Evolutionary conservation across 2,329 filamentous ascomycete species (phyloP).

Genomic region (Pestalotiopsis sp.): DNA sequence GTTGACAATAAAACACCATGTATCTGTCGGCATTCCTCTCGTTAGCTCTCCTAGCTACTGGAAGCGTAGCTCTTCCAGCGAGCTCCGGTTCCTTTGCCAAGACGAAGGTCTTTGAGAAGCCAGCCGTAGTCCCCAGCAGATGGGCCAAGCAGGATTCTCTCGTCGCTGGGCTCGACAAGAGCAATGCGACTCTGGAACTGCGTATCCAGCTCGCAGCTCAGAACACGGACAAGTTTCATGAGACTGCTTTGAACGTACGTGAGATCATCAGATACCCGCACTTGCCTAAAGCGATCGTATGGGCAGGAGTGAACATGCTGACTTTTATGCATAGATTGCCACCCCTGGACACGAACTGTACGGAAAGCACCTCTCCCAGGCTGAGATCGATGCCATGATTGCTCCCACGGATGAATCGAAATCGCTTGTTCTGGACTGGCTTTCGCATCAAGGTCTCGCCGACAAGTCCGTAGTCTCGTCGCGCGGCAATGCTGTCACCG

Average conservation of each 20-base stretch:
- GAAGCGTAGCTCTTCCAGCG: slow-evolving; percentile 1
- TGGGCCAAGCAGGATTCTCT: slow-evolving; percentile 3
- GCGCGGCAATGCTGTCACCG: slow-evolving; percentile 4
- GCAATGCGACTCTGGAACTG: neutral
- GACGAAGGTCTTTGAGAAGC: slow-evolving; percentile 7
- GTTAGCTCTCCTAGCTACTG: neutral
- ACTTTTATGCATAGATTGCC: slow-evolving; percentile 5
- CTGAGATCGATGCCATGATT: slow-evolving; percentile 8
- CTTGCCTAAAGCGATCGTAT: neutral
- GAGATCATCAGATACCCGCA: neutral
- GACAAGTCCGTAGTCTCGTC: neutral
- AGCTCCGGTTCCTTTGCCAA: neutral
- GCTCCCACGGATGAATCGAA: slow-evolving; percentile 14
- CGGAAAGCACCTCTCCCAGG: slow-evolving; percentile 9
- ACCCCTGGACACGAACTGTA: slow-evolving; percentile 11
- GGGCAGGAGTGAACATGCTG: too few species aligned
- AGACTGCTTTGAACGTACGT: slow-evolving; percentile 8
- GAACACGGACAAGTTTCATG: slow-evolving; percentile 11
- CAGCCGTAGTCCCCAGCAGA: neutral
- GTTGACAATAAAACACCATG: neutral
- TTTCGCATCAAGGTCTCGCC: slow-evolving; percentile 9
- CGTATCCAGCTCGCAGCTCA: slow-evolving; percentile 6
- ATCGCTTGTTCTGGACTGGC: slow-evolving; percentile 6
- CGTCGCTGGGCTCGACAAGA: neutral
- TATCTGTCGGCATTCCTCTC: slow-evolving; percentile 1